Conservation (phyloP, 345 rosid genomes). For the Isatis tinctoria region DNA sequence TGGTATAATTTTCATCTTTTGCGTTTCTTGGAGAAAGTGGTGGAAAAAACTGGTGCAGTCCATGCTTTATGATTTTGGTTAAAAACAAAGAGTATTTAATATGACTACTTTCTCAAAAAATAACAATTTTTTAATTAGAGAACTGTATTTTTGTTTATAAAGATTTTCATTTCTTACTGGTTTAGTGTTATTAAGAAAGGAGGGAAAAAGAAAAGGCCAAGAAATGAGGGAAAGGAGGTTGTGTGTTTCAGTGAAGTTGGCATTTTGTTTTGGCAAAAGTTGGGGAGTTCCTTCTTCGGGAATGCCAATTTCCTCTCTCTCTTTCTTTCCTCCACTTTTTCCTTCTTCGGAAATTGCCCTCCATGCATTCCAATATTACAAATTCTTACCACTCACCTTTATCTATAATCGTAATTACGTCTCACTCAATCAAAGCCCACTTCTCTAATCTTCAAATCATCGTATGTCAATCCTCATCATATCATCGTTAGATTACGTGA, state of each 20-base stretch:
- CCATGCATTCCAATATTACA: slow-evolving; percentile 32
- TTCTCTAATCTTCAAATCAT: not conserved
- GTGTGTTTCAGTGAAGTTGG: slow-evolving; percentile 37
- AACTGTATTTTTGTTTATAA: not conserved
- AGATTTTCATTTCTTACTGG: not conserved
- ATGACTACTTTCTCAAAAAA: slow-evolving; percentile 8
- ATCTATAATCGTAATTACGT: not conserved
- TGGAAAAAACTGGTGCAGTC: slow-evolving; percentile 24
- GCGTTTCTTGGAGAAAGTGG: slow-evolving; percentile 36
- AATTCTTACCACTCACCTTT: slow-evolving; percentile 15
- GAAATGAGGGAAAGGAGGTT: slow-evolving; percentile 30
- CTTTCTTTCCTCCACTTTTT: not conserved
- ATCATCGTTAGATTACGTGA: not conserved
- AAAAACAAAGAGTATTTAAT: not conserved
- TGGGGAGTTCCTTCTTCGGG: slow-evolving; percentile 38
- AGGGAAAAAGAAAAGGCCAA: slow-evolving; percentile 19
- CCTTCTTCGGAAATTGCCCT: slow-evolving; percentile 19
- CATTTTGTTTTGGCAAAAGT: slow-evolving; percentile 40
- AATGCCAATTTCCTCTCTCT: slow-evolving; percentile 22
- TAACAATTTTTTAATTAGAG: not conserved
- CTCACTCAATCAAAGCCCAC: slow-evolving; percentile 12
- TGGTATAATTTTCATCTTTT: slow-evolving; percentile 17
- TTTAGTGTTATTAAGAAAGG: not conserved
- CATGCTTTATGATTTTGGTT: slow-evolving; percentile 2
- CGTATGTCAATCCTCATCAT: slow-evolving; percentile 7